These are phyloP conservation scores for Aleurites moluccanus DNA, from an alignment of 441 rosid species.

Conservation along the genomic window DNA sequence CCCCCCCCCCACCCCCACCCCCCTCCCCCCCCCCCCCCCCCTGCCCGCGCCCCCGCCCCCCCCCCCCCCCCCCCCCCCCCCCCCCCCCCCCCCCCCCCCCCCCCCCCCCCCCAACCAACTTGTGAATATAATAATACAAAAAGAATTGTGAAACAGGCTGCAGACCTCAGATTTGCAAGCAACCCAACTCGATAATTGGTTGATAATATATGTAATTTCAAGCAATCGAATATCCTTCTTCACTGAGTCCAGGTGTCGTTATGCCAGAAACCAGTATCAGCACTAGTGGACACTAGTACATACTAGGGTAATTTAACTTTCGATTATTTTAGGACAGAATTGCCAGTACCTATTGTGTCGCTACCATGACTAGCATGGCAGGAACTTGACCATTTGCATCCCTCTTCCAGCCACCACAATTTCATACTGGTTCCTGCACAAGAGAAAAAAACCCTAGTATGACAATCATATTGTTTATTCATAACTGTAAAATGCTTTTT, in stretches of 20 bases:
- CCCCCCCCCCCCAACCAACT: too few relatives aligned
- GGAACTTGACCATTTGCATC: constrained; percentile 80
- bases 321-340: too few relatives aligned
- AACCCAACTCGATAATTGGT: neutral
- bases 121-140: neutral
- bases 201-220: neutral
- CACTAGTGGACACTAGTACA: neutral
- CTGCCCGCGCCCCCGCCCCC: too few relatives aligned
- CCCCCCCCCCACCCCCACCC: too few relatives aligned
- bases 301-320: too few relatives aligned
- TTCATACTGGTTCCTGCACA: constrained; percentile 63
- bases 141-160: neutral
- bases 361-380: constrained; percentile 17
- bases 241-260: neutral
- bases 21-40: too few relatives aligned
- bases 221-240: too few relatives aligned
- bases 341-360: too few relatives aligned
- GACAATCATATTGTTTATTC: neutral
- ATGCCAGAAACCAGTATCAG: neutral
- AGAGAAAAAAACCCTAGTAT: neutral
- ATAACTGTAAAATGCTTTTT: neutral
- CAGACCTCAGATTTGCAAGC: neutral
- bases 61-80: too few relatives aligned
- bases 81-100: too few relatives aligned
- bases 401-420: constrained; percentile 93